Evolutionary conservation across 768 basidiomycete species (phyloP).

Genomic region (Neoboletus magnificus): DNA sequence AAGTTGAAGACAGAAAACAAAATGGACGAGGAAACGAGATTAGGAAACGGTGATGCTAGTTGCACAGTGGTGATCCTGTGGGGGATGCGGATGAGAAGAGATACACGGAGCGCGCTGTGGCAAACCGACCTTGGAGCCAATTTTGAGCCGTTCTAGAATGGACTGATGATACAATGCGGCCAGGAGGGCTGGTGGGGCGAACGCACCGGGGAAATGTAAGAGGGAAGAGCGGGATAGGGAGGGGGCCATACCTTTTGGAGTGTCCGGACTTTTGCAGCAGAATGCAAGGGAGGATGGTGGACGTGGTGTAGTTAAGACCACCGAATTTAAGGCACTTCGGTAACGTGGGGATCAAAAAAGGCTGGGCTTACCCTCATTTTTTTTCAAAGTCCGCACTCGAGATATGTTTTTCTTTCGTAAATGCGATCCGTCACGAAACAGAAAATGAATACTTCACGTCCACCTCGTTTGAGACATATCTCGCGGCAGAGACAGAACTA

Average conservation of each 20-base stretch:
- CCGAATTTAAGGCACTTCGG: constrained; percentile 41
- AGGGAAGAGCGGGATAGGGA: constrained; percentile 12
- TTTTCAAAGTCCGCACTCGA: constrained; percentile 34
- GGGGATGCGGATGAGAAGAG: constrained; percentile 23
- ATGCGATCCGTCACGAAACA: constrained; percentile 19
- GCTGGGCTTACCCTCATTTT: constrained; percentile 33
- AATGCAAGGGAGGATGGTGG: constrained; percentile 33
- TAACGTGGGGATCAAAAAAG: constrained; percentile 39
- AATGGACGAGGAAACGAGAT: constrained; percentile 46
- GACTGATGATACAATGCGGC: constrained; percentile 80
- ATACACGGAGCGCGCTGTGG: constrained; percentile 14
- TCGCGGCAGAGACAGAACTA: neutral
- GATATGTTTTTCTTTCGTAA: constrained; percentile 26
- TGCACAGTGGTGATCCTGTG: constrained; percentile 63
- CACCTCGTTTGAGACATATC: neutral
- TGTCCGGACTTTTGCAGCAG: constrained; percentile 27
- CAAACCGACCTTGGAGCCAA: constrained; percentile 60
- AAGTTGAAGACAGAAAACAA: constrained; percentile 51
- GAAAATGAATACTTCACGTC: neutral
- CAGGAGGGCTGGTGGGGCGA: constrained; percentile 39
- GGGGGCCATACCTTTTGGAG: constrained; percentile 44
- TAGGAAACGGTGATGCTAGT: constrained; percentile 55
- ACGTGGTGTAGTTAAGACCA: constrained; percentile 30
- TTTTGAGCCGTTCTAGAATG: constrained; percentile 74
- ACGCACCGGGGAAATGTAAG: constrained; percentile 17